These are phyloP conservation scores for Malassezia sympodialis DNA, from an alignment of 1,284 basidiomycete species.

Conservation along the genomic window DNA sequence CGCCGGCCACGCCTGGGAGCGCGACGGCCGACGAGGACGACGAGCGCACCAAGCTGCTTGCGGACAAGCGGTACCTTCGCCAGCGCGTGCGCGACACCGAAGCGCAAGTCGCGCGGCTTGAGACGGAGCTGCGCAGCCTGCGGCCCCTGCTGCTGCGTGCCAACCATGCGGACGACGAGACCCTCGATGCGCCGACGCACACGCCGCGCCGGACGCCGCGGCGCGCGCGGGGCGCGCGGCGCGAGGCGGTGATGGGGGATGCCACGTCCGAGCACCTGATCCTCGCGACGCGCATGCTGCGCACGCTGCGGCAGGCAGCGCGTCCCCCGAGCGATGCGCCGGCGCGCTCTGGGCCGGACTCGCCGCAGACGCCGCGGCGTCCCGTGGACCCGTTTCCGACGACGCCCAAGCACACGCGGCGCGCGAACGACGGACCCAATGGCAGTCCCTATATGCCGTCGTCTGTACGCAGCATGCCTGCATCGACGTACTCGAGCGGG, in stretches of 20 bases:
- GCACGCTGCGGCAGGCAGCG: constrained; percentile 28
- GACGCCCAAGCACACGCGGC: constrained; percentile 17
- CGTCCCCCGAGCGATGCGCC: not conserved
- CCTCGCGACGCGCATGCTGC: constrained; percentile 45
- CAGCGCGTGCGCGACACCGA: constrained; percentile 39
- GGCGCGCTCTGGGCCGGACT: not conserved
- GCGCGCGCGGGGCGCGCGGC: constrained; percentile 20
- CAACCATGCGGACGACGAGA: constrained; percentile 16
- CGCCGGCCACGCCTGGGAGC: not conserved
- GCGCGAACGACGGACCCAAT: not conserved
- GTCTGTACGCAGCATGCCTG: constrained; percentile 1
- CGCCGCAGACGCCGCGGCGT: constrained; percentile 1
- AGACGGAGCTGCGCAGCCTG: constrained; percentile 37
- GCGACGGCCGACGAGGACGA: constrained; percentile 14
- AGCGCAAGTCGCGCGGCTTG: constrained; percentile 39
- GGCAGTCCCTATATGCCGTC: constrained; percentile 2
- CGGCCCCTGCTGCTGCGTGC: constrained; percentile 38
- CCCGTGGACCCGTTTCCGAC: not conserved
- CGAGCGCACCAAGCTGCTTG: constrained; percentile 41
- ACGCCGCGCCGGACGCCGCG: constrained; percentile 20
- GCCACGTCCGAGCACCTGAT: constrained; percentile 50
- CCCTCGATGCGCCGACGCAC: not conserved
- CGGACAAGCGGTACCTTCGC: constrained; percentile 43
- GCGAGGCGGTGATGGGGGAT: constrained; percentile 48
- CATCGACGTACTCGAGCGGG: constrained; percentile 27